Evolutionary conservation across 2,329 filamentous ascomycete species (phyloP), one percentile per base, ranked within the genome.

Genomic region (Mariannaea sp.): DNA sequence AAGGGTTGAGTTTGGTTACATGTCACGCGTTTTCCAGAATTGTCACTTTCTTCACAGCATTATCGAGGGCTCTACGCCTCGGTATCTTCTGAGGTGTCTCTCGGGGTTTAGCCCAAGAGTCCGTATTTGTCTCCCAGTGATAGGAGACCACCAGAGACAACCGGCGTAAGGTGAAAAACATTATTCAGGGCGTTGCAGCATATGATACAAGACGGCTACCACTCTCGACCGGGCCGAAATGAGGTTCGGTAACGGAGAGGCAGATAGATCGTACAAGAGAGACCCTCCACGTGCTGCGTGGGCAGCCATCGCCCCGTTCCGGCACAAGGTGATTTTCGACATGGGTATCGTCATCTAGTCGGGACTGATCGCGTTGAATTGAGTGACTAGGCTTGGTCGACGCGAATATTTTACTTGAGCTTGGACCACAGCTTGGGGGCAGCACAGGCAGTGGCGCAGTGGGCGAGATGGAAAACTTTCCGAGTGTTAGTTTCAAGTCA

Each of bases 391-490:
- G 55, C 49, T 44, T 47, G 33, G 48, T 41, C 46, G 50, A 50
- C 20, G 13, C 16, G 32, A 56, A 47, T 19, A n/a, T 30, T 78
- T 83, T 96, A 97, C 84, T 93, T 95, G 74, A 97, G 89, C 77
- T 86, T 80, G 63, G 87, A 84, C 85, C 91, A 99, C 70, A 99
- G 88, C 87, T 96, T 97, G 70, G 93, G 92, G 49, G 94, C 94
- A 60, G 94, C 93, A 75, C 94, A 99, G 73, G 88, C 80, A 69
- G 85, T 90, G 61, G 93, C 91, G 81, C 94, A 99, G 83, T 97
- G 94, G 68, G 90, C 87, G 68, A 99, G 90, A 79, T 99, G 93
- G 89, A 99, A 99, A 83, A 97, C 93, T 97, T 26, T 46, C 20
- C 3, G 32, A 7, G 46, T 26, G 53, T 66, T 55, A 66, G 62